Evolutionary conservation across 768 basidiomycete genomes (phyloP).

Genomic region (Lactarius vividus): DNA sequence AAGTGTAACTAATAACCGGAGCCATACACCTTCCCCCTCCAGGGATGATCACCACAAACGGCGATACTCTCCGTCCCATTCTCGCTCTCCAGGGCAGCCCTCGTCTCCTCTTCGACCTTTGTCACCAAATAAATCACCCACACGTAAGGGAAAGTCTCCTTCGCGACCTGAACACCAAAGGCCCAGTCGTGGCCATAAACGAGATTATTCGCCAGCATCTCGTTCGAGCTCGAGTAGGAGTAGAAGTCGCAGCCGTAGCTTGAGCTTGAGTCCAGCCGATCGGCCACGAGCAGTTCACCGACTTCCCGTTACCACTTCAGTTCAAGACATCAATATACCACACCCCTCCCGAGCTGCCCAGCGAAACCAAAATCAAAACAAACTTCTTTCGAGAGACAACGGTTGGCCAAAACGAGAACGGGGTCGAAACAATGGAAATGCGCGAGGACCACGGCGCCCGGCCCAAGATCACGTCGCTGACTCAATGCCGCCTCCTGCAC

Average conservation of each 20-base stretch:
- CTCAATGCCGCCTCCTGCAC: slow-evolving; percentile 27
- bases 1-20: slow-evolving; percentile 44
- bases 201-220: slow-evolving; percentile 52
- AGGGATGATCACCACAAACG: slow-evolving; percentile 39
- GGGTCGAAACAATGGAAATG: slow-evolving; percentile 21
- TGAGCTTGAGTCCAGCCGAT: slow-evolving; percentile 46
- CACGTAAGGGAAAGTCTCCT: slow-evolving; percentile 17
- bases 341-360: slow-evolving; percentile 17
- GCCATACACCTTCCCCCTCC: slow-evolving; percentile 50
- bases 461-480: slow-evolving; percentile 12
- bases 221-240: slow-evolving; percentile 54
- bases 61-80: slow-evolving; percentile 34
- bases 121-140: slow-evolving; percentile 21
- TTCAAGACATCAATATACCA: slow-evolving; percentile 33
- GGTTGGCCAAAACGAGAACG: slow-evolving; percentile 29
- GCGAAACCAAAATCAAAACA: slow-evolving; percentile 22
- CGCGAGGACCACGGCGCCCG: slow-evolving; percentile 10
- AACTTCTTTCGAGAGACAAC: slow-evolving; percentile 26
- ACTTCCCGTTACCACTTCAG: slow-evolving; percentile 49
- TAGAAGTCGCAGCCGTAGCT: slow-evolving; percentile 45
- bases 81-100: slow-evolving; percentile 30
- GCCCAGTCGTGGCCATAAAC: slow-evolving; percentile 34
- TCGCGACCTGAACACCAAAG: slow-evolving; percentile 3
- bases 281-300: slow-evolving; percentile 59
- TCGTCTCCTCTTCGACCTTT: slow-evolving; percentile 20